Percentiles rank a stretch among this genome's conserved stretches.
phyloP scores from a whole-genome alignment of 768 basidiomycete species.

The Strobilomyces echinocephalus region DNA sequence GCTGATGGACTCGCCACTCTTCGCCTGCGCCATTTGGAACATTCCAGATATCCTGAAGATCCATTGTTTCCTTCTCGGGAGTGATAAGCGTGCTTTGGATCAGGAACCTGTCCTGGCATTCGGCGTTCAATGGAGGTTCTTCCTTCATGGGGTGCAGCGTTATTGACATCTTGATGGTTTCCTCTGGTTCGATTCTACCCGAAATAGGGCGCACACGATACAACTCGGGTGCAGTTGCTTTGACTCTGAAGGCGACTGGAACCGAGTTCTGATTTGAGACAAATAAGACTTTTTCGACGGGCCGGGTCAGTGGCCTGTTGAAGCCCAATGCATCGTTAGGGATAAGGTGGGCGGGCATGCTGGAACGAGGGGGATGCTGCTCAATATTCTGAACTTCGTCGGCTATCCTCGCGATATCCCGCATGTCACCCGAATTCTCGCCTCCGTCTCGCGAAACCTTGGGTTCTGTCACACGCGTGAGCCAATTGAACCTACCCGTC shows the following conservation, averaged over 20 bases:
- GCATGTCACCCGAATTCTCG: too few species aligned
- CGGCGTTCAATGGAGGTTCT: conserved; percentile 83
- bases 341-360: conserved; percentile 79
- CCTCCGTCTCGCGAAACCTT: too few species aligned
- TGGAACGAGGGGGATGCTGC: conserved; percentile 34
- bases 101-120: conserved; percentile 99
- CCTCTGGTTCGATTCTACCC: conserved; percentile 92
- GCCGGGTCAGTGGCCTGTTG: conserved; percentile 82
- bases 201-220: conserved; percentile 99
- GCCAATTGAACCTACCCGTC: too few species aligned
- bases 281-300: conserved; percentile 80
- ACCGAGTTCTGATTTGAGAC: conserved; percentile 84
- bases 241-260: conserved; percentile 99
- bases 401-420: too few species aligned
- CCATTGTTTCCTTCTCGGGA: conserved; percentile 75
- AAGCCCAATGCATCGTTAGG: conserved; percentile 78
- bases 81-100: conserved; percentile 95
- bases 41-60: conserved; percentile 79
- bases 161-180: conserved; percentile 89
- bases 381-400: too few species aligned
- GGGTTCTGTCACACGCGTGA: too few species aligned
- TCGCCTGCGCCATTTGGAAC: conserved; percentile 44
- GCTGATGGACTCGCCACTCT: conserved; percentile 68
- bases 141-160: conserved; percentile 96
- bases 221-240: conserved; percentile 97